Base-by-base conservation (phyloP, 495 filamentous ascomycete genomes). In the Daldinia grandis region DNA sequence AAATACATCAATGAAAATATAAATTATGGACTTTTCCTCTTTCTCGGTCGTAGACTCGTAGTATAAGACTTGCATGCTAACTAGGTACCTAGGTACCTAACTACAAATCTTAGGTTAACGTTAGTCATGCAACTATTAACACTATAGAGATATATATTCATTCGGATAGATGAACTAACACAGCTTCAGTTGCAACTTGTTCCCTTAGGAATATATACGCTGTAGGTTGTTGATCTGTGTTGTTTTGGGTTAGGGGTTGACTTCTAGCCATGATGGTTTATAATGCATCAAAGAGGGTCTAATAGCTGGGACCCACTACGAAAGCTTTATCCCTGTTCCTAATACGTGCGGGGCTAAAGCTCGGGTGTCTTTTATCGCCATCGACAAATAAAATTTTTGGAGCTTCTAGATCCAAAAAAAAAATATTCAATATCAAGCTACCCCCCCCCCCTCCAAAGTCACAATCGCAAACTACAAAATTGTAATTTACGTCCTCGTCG, bases 311-410 rank as follows among this genome's bases (percentile, higher is more conserved):
- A 21, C 1, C 8, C 42, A 21, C 42, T 24, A 4, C 0, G 9
- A 47, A 21, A 47, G 42, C 42, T 47, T 24, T 47, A 47, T 24
- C 42, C 42, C 42, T 47, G 42, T 24, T 47, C 42, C 42, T 47
- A 14, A 47, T 40, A 35, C 38, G 42, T 47, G 42, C 19, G 42
- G 42, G 42, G 42, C 42, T 21, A 47, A 47, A 47, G 10, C 42
- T 47, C 17, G 19, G 42, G 19, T 47, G 0, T 47, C 21, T 8
- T 44, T 9, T 47, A 50, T 67, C 63, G 58, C 53, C 53, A 58
- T 66, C 59, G 27, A 58, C 42, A 62, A 61, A 66, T 65, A 53
- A 73, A 76, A 74, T 62, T 71, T 73, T 69, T 61, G 62, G 64
- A 62, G 25, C 42, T 73, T 58, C 8, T 19, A 21, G 25, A 49